These are phyloP conservation scores for Pleoardoris graminearum DNA, from an alignment of 2,329 filamentous ascomycete genomes.

Conservation along the genomic window DNA sequence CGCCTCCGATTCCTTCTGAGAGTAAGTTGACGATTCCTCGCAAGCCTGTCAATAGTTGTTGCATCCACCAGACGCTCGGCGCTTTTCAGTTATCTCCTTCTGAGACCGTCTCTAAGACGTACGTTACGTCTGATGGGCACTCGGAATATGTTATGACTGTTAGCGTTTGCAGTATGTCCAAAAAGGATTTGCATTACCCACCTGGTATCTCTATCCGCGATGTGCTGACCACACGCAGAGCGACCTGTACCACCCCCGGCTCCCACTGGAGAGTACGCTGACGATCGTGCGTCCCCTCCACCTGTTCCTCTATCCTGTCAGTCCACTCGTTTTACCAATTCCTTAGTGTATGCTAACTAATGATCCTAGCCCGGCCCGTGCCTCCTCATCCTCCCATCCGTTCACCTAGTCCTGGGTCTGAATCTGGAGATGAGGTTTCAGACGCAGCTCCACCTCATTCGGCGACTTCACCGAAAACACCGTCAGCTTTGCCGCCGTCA, in stretches of 20 bases:
- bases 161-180: constrained; percentile 45
- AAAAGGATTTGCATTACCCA: neutral
- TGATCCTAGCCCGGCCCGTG: constrained; percentile 62
- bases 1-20: constrained; percentile 53
- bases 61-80: constrained; percentile 23
- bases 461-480: constrained; percentile 31
- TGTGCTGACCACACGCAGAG: constrained; percentile 41
- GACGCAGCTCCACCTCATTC: constrained; percentile 43
- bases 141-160: constrained; percentile 46
- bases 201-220: neutral
- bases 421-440: constrained; percentile 81
- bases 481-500: constrained; percentile 36
- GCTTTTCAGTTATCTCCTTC: constrained; percentile 30
- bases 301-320: constrained; percentile 43
- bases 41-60: constrained; percentile 32
- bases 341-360: constrained; percentile 3
- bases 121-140: constrained; percentile 34
- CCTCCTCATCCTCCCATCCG: constrained; percentile 57
- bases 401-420: constrained; percentile 76
- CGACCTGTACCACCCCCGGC: constrained; percentile 42
- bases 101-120: constrained; percentile 40
- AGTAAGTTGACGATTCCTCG: constrained; percentile 53
- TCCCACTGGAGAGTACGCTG: constrained; percentile 23
- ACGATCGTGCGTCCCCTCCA: constrained; percentile 35
- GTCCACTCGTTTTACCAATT: too few relatives aligned